phyloP scores from a whole-genome alignment of 129 eudicot genomes.

The Pittosporum tobira region DNA sequence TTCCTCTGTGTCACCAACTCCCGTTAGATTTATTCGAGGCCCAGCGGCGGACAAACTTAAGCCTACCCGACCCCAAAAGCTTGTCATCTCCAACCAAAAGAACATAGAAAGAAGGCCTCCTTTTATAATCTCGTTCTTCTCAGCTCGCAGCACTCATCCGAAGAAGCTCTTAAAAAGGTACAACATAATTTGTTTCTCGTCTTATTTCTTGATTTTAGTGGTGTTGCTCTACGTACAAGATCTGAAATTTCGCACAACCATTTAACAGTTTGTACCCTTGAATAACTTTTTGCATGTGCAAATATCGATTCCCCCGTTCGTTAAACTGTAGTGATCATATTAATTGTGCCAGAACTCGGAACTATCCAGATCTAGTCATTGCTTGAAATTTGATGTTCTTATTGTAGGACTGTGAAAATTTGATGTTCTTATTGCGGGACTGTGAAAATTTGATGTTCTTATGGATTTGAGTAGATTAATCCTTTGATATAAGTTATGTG shows the following conservation, averaged over 20 bases:
- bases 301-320: too few relatives aligned
- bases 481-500: too few relatives aligned
- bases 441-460: neutral
- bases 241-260: neutral
- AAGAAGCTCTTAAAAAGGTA: neutral
- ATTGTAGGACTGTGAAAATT: too few relatives aligned
- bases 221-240: neutral
- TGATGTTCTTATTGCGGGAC: too few relatives aligned
- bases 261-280: neutral
- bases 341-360: neutral
- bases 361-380: neutral
- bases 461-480: neutral
- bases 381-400: neutral
- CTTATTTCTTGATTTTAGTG: neutral
- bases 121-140: conserved; percentile 2
- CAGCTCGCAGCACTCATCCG: neutral
- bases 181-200: neutral
- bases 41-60: conserved; percentile 31
- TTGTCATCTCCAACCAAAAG: conserved; percentile 2
- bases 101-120: neutral
- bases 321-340: neutral
- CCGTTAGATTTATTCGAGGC: conserved; percentile 23
- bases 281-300: too few relatives aligned
- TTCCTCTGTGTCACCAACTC: too few relatives aligned
- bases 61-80: conserved; percentile 1